Percentiles rank a stretch among this genome's conserved stretches.
phyloP scores from a whole-genome alignment of 352 stramenopile genomes.

The Globisporangium nunn region DNA sequence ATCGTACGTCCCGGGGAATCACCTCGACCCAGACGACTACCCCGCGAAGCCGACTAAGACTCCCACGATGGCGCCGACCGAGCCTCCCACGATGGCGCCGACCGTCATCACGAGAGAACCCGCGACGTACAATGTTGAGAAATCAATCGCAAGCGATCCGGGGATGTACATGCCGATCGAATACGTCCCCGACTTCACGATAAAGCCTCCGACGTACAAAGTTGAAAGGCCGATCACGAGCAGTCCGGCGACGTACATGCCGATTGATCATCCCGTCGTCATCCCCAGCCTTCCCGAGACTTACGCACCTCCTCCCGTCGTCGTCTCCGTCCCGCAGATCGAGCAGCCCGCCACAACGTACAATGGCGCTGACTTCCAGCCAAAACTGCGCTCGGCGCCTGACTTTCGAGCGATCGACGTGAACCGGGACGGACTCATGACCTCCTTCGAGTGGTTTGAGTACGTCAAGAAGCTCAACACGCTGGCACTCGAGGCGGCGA shows the following conservation, averaged over 20 bases:
- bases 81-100: neutral
- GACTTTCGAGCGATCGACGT: slow-evolving; percentile 17
- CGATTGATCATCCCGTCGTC: neutral
- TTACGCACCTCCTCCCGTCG: neutral
- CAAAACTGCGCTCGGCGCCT: neutral
- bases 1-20: slow-evolving; percentile 2
- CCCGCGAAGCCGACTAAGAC: neutral
- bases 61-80: neutral
- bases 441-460: slow-evolving; percentile 14
- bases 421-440: slow-evolving; percentile 15
- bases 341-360: neutral
- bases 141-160: too few species aligned
- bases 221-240: neutral
- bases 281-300: neutral
- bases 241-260: neutral
- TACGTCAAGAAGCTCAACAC: slow-evolving; percentile 20
- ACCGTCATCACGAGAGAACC: neutral
- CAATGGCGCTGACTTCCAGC: neutral
- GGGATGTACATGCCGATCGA: neutral
- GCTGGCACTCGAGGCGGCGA: slow-evolving; percentile 12
- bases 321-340: neutral
- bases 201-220: too few species aligned
- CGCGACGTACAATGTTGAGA: neutral
- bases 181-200: too few species aligned
- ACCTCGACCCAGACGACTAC: slow-evolving; percentile 5